Percentiles rank a stretch among this genome's conserved stretches.
These are phyloP conservation scores for Verticillium alfalfae DNA, from an alignment of 2,329 filamentous ascomycete species.

Conservation along the genomic window DNA sequence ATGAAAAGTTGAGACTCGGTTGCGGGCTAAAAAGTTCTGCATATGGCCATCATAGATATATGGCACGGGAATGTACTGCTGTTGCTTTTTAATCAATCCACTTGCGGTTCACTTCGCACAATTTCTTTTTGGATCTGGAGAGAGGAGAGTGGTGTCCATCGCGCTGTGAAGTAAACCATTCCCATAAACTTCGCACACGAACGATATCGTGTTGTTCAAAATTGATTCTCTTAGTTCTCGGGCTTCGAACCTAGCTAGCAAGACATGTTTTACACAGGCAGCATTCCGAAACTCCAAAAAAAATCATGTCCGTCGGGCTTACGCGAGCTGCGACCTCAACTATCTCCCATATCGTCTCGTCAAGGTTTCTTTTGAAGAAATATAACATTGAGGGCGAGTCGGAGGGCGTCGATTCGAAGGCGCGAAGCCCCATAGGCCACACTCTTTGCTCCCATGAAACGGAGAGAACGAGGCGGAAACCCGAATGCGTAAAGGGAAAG, in stretches of 20 bases:
- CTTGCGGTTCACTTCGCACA: slow-evolving; percentile 5
- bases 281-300: background rate
- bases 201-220: background rate
- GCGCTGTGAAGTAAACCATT: too few species aligned
- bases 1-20: slow-evolving; percentile 1
- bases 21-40: background rate
- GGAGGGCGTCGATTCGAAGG: background rate
- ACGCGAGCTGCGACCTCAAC: background rate
- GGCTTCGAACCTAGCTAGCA: background rate
- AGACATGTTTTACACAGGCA: background rate
- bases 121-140: background rate
- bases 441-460: background rate
- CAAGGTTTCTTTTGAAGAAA: background rate
- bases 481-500: background rate
- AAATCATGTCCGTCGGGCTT: background rate
- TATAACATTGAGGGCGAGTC: background rate
- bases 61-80: slow-evolving; percentile 5
- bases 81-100: slow-evolving; percentile 3
- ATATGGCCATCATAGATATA: slow-evolving; percentile 9
- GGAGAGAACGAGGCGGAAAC: background rate
- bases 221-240: background rate
- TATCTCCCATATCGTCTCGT: background rate
- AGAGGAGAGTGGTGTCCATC: too few species aligned
- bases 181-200: background rate
- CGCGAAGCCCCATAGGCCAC: background rate